Conservation (phyloP, 1,284 basidiomycete genomes). For the Xerocomus minutiporus region DNA sequence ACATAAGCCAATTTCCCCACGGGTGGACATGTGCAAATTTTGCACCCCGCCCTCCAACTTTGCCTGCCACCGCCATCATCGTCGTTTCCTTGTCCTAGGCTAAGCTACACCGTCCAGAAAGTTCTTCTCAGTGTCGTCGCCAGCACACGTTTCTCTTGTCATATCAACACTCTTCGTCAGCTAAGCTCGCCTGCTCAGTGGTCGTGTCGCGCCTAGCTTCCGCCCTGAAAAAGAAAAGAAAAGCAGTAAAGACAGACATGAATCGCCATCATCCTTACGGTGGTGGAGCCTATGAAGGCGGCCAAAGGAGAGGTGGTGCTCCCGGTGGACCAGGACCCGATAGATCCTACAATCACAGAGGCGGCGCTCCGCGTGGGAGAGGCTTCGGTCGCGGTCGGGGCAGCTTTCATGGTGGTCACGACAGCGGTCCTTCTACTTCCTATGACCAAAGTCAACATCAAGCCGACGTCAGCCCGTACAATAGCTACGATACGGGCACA, state of each 20-base stretch:
- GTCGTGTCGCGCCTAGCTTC: conserved; percentile 29
- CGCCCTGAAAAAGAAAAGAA: conserved; percentile 28
- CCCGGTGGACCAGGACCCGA: conserved; percentile 60
- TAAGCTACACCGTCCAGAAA: conserved; percentile 27
- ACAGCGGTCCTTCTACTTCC: conserved; percentile 38
- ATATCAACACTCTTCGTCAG: conserved; percentile 18
- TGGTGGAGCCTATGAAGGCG: conserved; percentile 59
- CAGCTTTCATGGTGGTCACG: conserved; percentile 51
- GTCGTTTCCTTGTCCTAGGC: conserved; percentile 18
- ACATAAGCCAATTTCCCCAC: conserved; percentile 30
- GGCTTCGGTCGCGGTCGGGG: conserved; percentile 60
- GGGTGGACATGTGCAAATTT: conserved; percentile 24
- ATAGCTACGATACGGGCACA: conserved; percentile 56
- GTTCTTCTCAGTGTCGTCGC: conserved; percentile 18
- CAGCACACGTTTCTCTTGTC: conserved; percentile 22
- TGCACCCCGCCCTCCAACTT: conserved; percentile 5
- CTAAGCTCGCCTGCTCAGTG: conserved; percentile 31
- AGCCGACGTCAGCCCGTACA: conserved; percentile 57
- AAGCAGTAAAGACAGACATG: conserved; percentile 42
- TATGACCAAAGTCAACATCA: conserved; percentile 63
- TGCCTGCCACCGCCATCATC: conserved; percentile 29
- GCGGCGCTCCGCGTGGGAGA: conserved; percentile 57
- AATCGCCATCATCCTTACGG: conserved; percentile 85
- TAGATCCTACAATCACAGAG: conserved; percentile 65
- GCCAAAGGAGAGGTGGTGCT: conserved; percentile 51